Conservation (phyloP, 2,329 filamentous ascomycete genomes). For the Fusarium mundagurra region DNA sequence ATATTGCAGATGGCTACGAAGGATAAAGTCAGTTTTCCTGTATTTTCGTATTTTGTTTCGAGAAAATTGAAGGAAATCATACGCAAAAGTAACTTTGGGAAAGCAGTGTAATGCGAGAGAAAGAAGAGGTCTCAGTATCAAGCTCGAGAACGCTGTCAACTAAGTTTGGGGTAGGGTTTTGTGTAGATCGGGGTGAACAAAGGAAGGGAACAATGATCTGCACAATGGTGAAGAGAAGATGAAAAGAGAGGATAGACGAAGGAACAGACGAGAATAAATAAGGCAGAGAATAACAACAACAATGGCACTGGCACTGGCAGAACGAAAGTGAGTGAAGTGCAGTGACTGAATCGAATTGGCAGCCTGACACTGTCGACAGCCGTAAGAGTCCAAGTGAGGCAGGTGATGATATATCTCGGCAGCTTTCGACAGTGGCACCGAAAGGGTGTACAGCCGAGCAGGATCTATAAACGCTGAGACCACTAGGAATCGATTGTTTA, state of each 20-base stretch:
- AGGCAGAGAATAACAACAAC: neutral
- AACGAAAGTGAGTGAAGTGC: neutral
- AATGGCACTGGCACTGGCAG: neutral
- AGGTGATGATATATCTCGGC: neutral
- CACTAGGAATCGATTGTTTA: conserved; percentile 11
- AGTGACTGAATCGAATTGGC: neutral
- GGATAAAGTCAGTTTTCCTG: conserved; percentile 21
- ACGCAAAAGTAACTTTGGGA: neutral
- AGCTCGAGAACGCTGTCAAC: conserved; percentile 21
- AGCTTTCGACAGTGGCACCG: neutral
- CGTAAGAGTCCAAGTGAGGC: conserved; percentile 13
- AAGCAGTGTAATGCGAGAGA: neutral
- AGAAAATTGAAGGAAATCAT: neutral
- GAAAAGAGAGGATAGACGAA: conserved; percentile 8
- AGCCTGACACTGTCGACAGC: conserved; percentile 6
- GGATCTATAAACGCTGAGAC: neutral
- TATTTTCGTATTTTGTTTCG: neutral
- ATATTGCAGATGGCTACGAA: conserved; percentile 23
- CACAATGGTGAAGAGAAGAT: neutral
- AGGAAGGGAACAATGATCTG: conserved; percentile 6
- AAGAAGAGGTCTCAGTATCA: neutral
- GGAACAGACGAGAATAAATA: conserved; percentile 5
- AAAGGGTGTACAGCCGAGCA: neutral
- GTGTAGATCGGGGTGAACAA: neutral
- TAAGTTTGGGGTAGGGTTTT: neutral